phyloP scores from a whole-genome alignment of 2,329 filamentous ascomycete genomes.

The Chaetomiaceae sp. region DNA sequence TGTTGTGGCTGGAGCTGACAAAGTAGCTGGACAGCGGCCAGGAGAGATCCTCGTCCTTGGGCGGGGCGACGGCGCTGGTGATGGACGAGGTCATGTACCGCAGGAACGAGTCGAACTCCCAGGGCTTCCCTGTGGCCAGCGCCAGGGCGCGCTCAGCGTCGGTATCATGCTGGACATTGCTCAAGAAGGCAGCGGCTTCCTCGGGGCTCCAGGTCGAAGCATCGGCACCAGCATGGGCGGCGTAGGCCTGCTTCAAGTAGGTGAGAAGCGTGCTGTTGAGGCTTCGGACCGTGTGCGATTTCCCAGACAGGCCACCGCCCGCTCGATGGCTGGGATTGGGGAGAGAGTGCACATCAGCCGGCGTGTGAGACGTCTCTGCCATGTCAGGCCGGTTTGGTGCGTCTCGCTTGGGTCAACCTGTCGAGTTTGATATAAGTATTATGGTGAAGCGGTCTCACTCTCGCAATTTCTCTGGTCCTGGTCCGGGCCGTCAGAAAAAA shows the following conservation, averaged over 20 bases:
- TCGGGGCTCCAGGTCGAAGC: slow-evolving; percentile 43
- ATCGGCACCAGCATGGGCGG: slow-evolving; percentile 38
- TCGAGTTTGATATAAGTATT: too few species aligned
- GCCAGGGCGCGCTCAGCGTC: slow-evolving; percentile 28
- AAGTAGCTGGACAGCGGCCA: slow-evolving; percentile 86
- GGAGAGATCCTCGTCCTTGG: slow-evolving; percentile 51
- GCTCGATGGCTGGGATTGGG: slow-evolving; percentile 38
- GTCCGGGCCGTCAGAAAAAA: too few species aligned
- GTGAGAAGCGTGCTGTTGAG: slow-evolving; percentile 38
- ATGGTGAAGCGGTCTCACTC: too few species aligned
- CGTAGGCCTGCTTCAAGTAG: slow-evolving; percentile 45
- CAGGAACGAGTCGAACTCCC: slow-evolving; percentile 48
- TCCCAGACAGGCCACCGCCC: slow-evolving; percentile 44
- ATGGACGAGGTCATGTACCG: slow-evolving; percentile 52
- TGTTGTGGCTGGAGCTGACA: slow-evolving; percentile 93
- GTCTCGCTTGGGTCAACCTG: too few species aligned
- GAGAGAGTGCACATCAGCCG: slow-evolving; percentile 1
- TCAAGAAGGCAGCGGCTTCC: slow-evolving; percentile 43
- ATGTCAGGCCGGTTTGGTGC: slow-evolving; percentile 5
- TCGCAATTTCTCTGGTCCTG: too few species aligned
- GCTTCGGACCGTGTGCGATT: slow-evolving; percentile 37
- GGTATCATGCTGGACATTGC: slow-evolving; percentile 41
- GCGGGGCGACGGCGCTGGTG: slow-evolving; percentile 39
- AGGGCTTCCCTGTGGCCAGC: slow-evolving; percentile 25
- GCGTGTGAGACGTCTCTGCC: background rate